Evolutionary conservation across 192 early-diverging fungal genomes (phyloP).

Genomic region (Backusella sp.): DNA sequence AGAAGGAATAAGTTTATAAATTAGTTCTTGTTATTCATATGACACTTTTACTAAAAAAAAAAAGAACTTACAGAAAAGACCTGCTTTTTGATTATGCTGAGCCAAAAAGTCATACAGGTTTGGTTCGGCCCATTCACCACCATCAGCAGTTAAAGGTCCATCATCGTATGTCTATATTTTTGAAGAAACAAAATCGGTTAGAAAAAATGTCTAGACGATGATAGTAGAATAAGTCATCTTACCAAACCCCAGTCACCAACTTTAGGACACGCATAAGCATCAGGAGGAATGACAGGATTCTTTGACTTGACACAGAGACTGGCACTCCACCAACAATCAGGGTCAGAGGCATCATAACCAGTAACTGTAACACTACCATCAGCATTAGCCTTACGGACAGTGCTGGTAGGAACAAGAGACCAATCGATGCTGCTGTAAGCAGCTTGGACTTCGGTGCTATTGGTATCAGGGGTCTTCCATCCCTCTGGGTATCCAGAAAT

Average conservation of each 20-base stretch:
- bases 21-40: neutral
- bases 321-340: slow-evolving; percentile 40
- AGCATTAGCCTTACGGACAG: slow-evolving; percentile 27
- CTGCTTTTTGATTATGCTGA: slow-evolving; percentile 42
- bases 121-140: slow-evolving; percentile 32
- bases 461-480: slow-evolving; percentile 37
- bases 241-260: slow-evolving; percentile 31
- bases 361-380: slow-evolving; percentile 34
- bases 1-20: neutral
- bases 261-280: slow-evolving; percentile 35
- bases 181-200: neutral
- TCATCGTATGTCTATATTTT: slow-evolving; percentile 32
- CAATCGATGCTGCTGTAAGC: slow-evolving; percentile 36
- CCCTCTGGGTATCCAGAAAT: slow-evolving; percentile 32
- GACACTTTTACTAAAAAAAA: neutral
- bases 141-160: slow-evolving; percentile 32
- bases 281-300: slow-evolving; percentile 25
- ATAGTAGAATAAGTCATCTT: neutral
- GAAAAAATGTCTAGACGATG: neutral
- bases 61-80: slow-evolving; percentile 36
- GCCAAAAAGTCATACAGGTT: slow-evolving; percentile 42
- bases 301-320: slow-evolving; percentile 32
- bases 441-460: slow-evolving; percentile 33
- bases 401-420: slow-evolving; percentile 29
- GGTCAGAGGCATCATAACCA: slow-evolving; percentile 27